Conservation (phyloP, 305 asterid genomes). For the Rubia peregrina region DNA sequence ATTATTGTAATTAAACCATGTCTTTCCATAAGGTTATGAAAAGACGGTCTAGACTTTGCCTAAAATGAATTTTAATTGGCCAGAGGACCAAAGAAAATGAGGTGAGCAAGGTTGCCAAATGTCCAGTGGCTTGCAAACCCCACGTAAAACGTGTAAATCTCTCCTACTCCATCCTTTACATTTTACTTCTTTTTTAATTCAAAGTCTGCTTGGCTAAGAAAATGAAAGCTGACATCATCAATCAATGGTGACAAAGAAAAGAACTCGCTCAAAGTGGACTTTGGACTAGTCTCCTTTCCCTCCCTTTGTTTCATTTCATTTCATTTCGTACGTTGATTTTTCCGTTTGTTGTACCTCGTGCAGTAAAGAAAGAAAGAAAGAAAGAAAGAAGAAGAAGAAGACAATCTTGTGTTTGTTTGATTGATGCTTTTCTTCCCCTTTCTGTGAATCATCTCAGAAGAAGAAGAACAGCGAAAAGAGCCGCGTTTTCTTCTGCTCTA, state of each 20-base stretch:
- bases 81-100: too few species aligned
- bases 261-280: conserved; percentile 4
- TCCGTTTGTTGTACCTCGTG: too few species aligned
- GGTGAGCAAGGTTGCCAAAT: too few species aligned
- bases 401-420: conserved; percentile 1
- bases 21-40: too few species aligned
- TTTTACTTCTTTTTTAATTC: neutral
- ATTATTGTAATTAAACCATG: too few species aligned
- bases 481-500: conserved; percentile 2
- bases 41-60: too few species aligned
- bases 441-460: conserved; percentile 20
- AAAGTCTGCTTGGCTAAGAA: neutral
- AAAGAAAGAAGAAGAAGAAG: neutral
- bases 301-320: neutral
- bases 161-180: neutral
- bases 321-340: neutral
- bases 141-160: neutral
- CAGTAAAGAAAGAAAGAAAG: too few species aligned
- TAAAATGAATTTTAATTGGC: too few species aligned
- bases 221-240: conserved; percentile 3
- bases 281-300: conserved; percentile 8
- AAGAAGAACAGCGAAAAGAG: neutral
- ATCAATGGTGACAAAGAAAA: neutral
- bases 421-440: conserved; percentile 10
- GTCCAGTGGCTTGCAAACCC: too few species aligned